A percentile compares a stretch with the other conserved stretches of the same genome.
These are phyloP conservation scores for Trypanosoma caninum DNA, from an alignment of 208 protist genomes.

Conservation along the genomic window DNA sequence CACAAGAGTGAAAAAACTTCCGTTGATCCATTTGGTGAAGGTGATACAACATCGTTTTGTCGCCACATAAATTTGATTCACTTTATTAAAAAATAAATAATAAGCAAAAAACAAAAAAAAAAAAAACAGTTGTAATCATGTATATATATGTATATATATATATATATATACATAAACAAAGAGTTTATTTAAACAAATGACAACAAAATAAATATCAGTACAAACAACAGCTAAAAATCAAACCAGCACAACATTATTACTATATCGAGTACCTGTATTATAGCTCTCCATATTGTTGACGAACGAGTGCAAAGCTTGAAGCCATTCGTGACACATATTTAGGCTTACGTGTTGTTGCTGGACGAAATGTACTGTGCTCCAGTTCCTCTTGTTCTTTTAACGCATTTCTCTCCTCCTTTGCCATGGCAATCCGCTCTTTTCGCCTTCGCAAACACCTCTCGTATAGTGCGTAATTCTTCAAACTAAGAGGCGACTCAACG, in stretches of 20 bases:
- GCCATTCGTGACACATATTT: conserved; percentile 75
- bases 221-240: background rate
- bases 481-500: conserved; percentile 51
- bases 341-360: conserved; percentile 54
- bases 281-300: conserved; percentile 41
- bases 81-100: background rate
- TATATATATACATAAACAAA: background rate
- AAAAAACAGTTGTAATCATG: background rate
- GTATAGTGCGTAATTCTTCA: conserved; percentile 43
- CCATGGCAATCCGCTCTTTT: conserved; percentile 21
- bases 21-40: conserved; percentile 25
- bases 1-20: conserved; percentile 30
- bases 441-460: conserved; percentile 29
- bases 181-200: conserved; percentile 4
- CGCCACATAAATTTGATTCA: too few relatives aligned
- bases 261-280: background rate
- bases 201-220: conserved; percentile 18
- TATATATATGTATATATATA: too few relatives aligned
- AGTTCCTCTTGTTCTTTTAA: conserved; percentile 31
- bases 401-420: conserved; percentile 28
- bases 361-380: conserved; percentile 61
- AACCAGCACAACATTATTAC: background rate
- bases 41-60: conserved; percentile 14
- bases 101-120: background rate
- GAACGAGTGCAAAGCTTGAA: conserved; percentile 62